phyloP scores from a whole-genome alignment of 805 yeast genomes.

The Candida ascalaphidarum region DNA sequence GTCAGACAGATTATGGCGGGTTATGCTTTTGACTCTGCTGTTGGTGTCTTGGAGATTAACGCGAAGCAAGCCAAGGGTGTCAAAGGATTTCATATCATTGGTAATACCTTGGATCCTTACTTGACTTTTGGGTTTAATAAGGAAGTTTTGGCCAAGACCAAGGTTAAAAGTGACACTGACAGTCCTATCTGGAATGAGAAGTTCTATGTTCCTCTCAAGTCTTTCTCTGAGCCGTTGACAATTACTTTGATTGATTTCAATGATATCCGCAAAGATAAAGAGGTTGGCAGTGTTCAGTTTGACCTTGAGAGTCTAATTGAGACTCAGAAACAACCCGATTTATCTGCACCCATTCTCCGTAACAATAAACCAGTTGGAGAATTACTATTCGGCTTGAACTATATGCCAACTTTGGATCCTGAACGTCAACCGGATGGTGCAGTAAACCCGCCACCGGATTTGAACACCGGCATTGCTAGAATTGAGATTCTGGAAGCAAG shows the following conservation, averaged over 20 bases:
- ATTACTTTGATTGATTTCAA: constrained; percentile 71
- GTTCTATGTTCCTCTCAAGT: constrained; percentile 56
- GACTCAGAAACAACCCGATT: constrained; percentile 39
- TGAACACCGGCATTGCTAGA: constrained; percentile 85
- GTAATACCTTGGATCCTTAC: constrained; percentile 87
- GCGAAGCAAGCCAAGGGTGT: constrained; percentile 61
- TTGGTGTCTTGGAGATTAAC: constrained; percentile 75
- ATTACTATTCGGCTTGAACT: constrained; percentile 60
- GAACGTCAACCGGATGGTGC: constrained; percentile 71
- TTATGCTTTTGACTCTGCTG: constrained; percentile 65
- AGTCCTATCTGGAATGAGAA: constrained; percentile 84
- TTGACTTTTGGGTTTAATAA: constrained; percentile 59
- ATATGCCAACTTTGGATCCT: constrained; percentile 65
- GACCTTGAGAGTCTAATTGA: constrained; percentile 61
- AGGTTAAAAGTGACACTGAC: constrained; percentile 55
- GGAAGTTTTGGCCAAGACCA: constrained; percentile 57
- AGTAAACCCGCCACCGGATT: constrained; percentile 77
- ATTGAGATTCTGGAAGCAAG: constrained; percentile 61
- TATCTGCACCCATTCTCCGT: constrained; percentile 54
- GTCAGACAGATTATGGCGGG: constrained; percentile 87
- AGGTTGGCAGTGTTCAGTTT: constrained; percentile 67
- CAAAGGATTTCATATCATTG: constrained; percentile 59
- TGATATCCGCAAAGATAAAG: constrained; percentile 70
- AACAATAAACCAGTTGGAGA: constrained; percentile 82
- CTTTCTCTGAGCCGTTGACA: constrained; percentile 76